Base-by-base conservation (phyloP, 2,329 filamentous ascomycete species). In the Botrytis porri region DNA sequence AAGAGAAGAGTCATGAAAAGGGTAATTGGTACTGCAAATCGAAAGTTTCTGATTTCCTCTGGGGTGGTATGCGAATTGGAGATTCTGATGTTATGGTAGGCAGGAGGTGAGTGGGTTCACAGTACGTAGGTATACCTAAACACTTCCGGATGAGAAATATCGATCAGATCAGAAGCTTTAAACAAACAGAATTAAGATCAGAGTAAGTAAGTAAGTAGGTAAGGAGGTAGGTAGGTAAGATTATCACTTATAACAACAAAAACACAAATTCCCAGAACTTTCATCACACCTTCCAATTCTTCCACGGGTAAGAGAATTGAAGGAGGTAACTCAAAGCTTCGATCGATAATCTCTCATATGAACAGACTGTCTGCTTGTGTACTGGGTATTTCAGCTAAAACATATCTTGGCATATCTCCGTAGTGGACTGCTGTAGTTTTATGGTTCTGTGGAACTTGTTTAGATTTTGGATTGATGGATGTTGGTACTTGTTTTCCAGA, bases 211-310 rank as follows among this genome's bases (percentile, higher is more conserved):
- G 25, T 7, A 1, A 10, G 45, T 54, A 54, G 4, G 48, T n/a
- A n/a, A 4, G 12, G 9, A 29, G 39, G 14, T 20, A 14, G 39
- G 37, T 64, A 43, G 20, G 16, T 32, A 63, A 63, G 18, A 25
- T 8, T 61, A 60, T 20, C 32, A 35, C 57, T 60, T 60, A 25
- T 35, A 22, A 32, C 18, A 22, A 18, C n/a, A n/a, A 61, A n/a
- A 39, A 37, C 22, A 39, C 39, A 41, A 63, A 22, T 63, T 35
- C 29, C 48, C 22, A 20, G n/a, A n/a, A 18, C 25, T 37, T 32
- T 43, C 29, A 65, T 64, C 37, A 54, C 59, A 65, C 69, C 69
- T 65, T 57, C 69, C 69, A 70, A 54, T 54, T 45, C 39, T 54
- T 70, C 35, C 69, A 35, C 45, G 63, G 43, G 22, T 66, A n/a